Evolutionary conservation across 2,329 filamentous ascomycete species (phyloP), one percentile per base, ranked within the genome.

Genomic region (Colletotrichum australisinense): DNA sequence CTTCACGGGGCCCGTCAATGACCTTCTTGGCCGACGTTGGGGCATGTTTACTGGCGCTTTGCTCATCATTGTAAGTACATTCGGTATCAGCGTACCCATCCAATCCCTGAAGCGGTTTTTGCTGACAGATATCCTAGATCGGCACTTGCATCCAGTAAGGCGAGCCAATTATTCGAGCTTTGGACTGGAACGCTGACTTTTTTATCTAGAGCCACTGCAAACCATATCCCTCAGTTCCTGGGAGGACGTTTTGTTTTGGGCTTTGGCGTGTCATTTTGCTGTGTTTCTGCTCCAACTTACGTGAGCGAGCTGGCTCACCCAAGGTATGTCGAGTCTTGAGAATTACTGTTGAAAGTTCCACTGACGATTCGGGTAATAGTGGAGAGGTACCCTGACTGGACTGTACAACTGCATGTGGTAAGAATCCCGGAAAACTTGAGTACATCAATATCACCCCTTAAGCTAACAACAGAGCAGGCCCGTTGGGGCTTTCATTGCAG

Each of bases 241-340:
- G 87, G 79, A 2, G 88, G 86, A 12, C 83, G 88, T 11, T 89
- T 89, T 66, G 77, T 89, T 9, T 82, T 88, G 3, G 87, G 87
- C 2, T 88, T 89, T 55, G 87, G 87, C 8, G 86, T 88, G 56
- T 84, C 83, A 63, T 88, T 88, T 76, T 85, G 82, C 76, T 86
- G 84, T 65, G 86, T 87, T 2, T 85, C 84, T 19, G 86, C 85
- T 0, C 85, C 85, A 0, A 86, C 84, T 73, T 88, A 87, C 67
- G 86, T 88, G n/a, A 86, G 85, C 53, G 88, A 89, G 77, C 83
- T 89, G 80, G 86, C 88, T 1, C 87, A 89, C 74, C 88, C 0
- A 80, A 84, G 68, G 69, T 69, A 64, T 19, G 19, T 32, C 8
- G 11, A 1, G 2, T 19, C 8, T 3, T 16, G 7, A 8, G 12